Conservation (phyloP, 1,284 basidiomycete genomes). For the Meripilus lineatus region DNA sequence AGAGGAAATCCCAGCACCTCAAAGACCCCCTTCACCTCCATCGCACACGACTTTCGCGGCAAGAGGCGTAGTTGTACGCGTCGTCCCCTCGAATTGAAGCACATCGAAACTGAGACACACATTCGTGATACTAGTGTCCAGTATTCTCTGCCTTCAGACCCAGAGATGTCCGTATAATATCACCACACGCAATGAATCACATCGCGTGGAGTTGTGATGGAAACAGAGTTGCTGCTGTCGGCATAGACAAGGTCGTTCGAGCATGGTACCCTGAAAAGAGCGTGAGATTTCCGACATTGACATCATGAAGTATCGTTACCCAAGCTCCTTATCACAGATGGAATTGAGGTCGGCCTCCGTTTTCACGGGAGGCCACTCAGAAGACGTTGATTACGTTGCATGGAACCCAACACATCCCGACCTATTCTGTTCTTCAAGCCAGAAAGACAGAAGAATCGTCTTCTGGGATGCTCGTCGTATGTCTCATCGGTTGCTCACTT, state of each 20-base stretch:
- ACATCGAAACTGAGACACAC: constrained; percentile 9
- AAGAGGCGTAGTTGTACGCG: constrained; percentile 67
- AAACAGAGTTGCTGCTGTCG: constrained; percentile 69
- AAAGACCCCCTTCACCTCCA: constrained; percentile 69
- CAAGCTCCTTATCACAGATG: constrained; percentile 40
- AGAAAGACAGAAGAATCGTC: constrained; percentile 65
- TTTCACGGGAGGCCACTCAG: constrained; percentile 64
- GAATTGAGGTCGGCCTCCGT: constrained; percentile 57
- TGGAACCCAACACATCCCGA: constrained; percentile 83
- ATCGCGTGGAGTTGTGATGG: constrained; percentile 81
- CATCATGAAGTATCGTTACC: neutral
- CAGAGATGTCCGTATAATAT: constrained; percentile 63
- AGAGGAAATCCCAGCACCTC: constrained; percentile 58
- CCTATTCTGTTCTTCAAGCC: constrained; percentile 71
- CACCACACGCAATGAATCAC: constrained; percentile 61
- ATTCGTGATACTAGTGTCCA: constrained; percentile 45
- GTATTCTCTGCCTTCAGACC: constrained; percentile 75
- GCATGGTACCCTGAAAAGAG: constrained; percentile 73
- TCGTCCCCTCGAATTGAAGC: constrained; percentile 10
- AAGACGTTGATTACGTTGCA: constrained; percentile 70
- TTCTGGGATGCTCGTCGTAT: constrained; percentile 82
- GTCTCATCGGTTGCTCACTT: constrained; percentile 21
- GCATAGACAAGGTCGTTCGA: constrained; percentile 71
- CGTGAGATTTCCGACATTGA: constrained; percentile 33
- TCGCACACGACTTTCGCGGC: constrained; percentile 63